Conservation (phyloP, 257 asterid genomes). For the Solanum dulcamara region DNA sequence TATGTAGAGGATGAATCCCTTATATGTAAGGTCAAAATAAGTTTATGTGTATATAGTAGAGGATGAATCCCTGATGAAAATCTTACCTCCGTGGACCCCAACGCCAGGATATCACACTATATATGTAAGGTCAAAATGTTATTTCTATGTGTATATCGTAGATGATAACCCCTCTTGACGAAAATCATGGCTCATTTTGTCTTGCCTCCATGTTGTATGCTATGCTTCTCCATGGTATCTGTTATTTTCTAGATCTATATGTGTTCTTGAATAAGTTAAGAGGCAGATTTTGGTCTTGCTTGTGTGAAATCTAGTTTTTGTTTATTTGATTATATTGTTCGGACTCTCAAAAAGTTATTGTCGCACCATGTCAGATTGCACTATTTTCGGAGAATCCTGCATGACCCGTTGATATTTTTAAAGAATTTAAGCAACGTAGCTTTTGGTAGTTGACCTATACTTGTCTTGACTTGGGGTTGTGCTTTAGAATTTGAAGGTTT, state of each 20-base stretch:
- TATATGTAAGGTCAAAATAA: neutral
- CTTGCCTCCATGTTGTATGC: neutral
- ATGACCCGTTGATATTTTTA: neutral
- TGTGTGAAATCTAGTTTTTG: neutral
- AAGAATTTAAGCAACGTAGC: neutral
- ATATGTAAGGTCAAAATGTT: neutral
- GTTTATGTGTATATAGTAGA: neutral
- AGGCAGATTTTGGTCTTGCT: neutral
- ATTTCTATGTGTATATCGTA: neutral
- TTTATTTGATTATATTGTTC: neutral
- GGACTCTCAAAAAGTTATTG: neutral
- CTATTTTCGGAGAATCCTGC: neutral
- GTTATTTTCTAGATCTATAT: neutral
- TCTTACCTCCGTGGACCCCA: neutral
- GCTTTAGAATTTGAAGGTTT: neutral
- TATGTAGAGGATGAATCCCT: neutral
- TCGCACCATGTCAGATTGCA: neutral
- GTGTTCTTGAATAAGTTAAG: neutral
- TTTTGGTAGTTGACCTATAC: neutral
- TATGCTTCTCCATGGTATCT: neutral
- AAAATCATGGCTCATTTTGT: neutral
- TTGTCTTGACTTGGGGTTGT: neutral
- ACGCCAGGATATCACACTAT: neutral
- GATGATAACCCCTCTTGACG: neutral
- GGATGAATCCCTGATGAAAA: neutral